Percentiles rank a stretch among this genome's conserved stretches.
phyloP scores from a whole-genome alignment of 805 yeast genomes.

The Metschnikowia lunata region DNA sequence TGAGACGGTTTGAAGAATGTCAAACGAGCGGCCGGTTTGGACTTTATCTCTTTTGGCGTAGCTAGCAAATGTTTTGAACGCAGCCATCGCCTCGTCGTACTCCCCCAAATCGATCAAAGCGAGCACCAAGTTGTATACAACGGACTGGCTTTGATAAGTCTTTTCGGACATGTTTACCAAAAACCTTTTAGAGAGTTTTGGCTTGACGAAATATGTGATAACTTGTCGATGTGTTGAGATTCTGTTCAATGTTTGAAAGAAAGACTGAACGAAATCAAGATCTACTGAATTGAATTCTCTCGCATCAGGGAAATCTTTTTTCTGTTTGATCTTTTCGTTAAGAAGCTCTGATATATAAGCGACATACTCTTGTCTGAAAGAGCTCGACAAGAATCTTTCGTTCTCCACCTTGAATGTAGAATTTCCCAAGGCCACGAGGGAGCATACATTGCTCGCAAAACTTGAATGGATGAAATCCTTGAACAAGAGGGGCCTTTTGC shows the following conservation, averaged over 20 bases:
- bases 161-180: slow-evolving; percentile 28
- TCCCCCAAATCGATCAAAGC: slow-evolving; percentile 31
- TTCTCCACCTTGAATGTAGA: slow-evolving; percentile 24
- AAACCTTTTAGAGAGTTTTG: slow-evolving; percentile 25
- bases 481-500: slow-evolving; percentile 15
- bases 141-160: slow-evolving; percentile 35
- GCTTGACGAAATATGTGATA: slow-evolving; percentile 17
- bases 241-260: slow-evolving; percentile 27
- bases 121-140: slow-evolving; percentile 30
- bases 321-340: slow-evolving; percentile 10
- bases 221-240: slow-evolving; percentile 15
- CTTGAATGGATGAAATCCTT: slow-evolving; percentile 15
- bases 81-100: slow-evolving; percentile 42
- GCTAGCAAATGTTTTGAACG: slow-evolving; percentile 33
- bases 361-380: slow-evolving; percentile 26
- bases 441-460: slow-evolving; percentile 23
- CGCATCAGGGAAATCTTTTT: slow-evolving; percentile 31
- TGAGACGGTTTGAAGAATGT: slow-evolving; percentile 32
- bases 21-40: slow-evolving; percentile 29
- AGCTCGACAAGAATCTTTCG: slow-evolving; percentile 12
- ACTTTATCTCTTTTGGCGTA: slow-evolving; percentile 33
- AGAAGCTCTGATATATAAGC: slow-evolving; percentile 22
- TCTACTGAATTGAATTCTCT: slow-evolving; percentile 15
- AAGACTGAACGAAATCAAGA: slow-evolving; percentile 26
- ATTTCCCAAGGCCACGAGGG: slow-evolving; percentile 25